A percentile compares a stretch with the other conserved stretches of the same genome.
Conservation (phyloP, 768 basidiomycete genomes). For the Russula compacta region DNA sequence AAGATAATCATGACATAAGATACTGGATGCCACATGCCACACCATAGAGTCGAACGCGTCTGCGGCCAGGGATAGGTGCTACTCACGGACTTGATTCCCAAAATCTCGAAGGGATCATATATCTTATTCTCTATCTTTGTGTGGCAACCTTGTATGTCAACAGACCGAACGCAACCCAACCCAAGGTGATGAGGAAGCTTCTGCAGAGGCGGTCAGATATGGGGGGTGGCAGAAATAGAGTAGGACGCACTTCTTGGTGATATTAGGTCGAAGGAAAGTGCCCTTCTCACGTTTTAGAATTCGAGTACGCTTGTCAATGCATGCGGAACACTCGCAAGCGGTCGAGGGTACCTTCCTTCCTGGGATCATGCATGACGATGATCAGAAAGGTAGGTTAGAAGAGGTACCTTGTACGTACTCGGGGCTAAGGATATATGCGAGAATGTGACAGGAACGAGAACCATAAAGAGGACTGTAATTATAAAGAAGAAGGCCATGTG, state of each 20-base stretch:
- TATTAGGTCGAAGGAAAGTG: not conserved
- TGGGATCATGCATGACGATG: not conserved
- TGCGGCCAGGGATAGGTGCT: not conserved
- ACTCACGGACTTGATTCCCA: slow-evolving; percentile 66
- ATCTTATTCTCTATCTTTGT: slow-evolving; percentile 54
- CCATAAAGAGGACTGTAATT: slow-evolving; percentile 77
- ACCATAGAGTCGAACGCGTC: not conserved
- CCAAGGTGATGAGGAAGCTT: slow-evolving; percentile 48
- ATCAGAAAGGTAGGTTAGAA: not conserved
- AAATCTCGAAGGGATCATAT: slow-evolving; percentile 92
- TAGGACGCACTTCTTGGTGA: slow-evolving; percentile 12
- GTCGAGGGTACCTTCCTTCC: slow-evolving; percentile 6
- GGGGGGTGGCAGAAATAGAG: not conserved
- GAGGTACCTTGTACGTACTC: not conserved
- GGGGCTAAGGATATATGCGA: slow-evolving; percentile 12
- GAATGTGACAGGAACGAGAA: slow-evolving; percentile 72
- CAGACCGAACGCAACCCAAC: slow-evolving; percentile 67
- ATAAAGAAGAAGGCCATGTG: slow-evolving; percentile 87
- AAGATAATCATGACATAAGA: not conserved
- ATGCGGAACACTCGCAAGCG: slow-evolving; percentile 18
- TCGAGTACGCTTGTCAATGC: slow-evolving; percentile 27
- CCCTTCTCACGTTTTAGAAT: slow-evolving; percentile 23
- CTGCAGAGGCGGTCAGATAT: slow-evolving; percentile 29
- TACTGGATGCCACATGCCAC: no score
- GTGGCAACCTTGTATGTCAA: slow-evolving; percentile 56